A percentile compares a stretch with the other conserved stretches of the same genome.
Evolutionary conservation across 352 stramenopile species (phyloP).

Genomic region (Globisporangium barbulae): DNA sequence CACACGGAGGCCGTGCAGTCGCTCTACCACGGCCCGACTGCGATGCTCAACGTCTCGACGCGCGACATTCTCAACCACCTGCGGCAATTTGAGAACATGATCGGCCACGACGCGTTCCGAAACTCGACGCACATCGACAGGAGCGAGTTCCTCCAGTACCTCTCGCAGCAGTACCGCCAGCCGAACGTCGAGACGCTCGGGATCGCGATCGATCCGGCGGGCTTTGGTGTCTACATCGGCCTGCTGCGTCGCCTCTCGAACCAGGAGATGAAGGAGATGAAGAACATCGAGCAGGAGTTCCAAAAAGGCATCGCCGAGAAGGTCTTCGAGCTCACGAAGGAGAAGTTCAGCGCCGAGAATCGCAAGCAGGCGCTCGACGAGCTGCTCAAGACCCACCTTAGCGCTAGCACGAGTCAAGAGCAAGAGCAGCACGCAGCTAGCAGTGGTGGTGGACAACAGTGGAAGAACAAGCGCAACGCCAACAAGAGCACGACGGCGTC

Average conservation of each 20-base stretch:
- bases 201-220: conserved; percentile 52
- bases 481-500: conserved; percentile 31
- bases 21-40: conserved; percentile 44
- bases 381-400: conserved; percentile 32
- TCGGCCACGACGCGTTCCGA: conserved; percentile 66
- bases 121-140: conserved; percentile 55
- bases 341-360: conserved; percentile 84
- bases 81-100: conserved; percentile 59
- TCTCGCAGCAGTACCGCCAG: conserved; percentile 67
- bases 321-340: conserved; percentile 81
- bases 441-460: not conserved
- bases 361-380: conserved; percentile 68
- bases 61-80: conserved; percentile 64
- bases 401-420: conserved; percentile 2
- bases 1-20: conserved; percentile 76
- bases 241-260: conserved; percentile 72
- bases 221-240: conserved; percentile 75
- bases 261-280: conserved; percentile 80
- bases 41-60: conserved; percentile 57
- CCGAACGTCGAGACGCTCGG: conserved; percentile 62
- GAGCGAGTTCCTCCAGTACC: conserved; percentile 66
- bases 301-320: conserved; percentile 71
- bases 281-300: conserved; percentile 77
- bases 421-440: not conserved
- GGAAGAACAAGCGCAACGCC: conserved; percentile 5